phyloP scores from a whole-genome alignment of 1,139 yeast species.

The Saccharomyces uvarum region DNA sequence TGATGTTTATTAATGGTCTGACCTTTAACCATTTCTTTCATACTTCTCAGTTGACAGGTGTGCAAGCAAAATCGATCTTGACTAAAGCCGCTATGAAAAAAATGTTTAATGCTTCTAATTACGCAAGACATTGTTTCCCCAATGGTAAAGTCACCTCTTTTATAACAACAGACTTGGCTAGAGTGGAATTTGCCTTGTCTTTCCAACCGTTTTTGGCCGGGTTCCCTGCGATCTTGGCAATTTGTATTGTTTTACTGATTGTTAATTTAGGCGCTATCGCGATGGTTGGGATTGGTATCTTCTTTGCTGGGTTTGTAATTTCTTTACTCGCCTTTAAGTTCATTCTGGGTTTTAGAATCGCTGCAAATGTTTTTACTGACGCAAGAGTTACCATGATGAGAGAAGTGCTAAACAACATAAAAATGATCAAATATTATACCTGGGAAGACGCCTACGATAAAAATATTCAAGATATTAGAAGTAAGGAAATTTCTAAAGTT shows the following conservation, averaged over 20 bases:
- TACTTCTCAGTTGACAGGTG: slow-evolving; percentile 56
- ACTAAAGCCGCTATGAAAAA: slow-evolving; percentile 62
- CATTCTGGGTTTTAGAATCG: slow-evolving; percentile 39
- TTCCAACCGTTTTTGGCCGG: slow-evolving; percentile 61
- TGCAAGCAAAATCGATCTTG: slow-evolving; percentile 56
- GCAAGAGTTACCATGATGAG: slow-evolving; percentile 43
- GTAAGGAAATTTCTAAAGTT: slow-evolving; percentile 41
- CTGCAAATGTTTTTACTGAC: slow-evolving; percentile 45
- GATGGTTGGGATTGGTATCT: slow-evolving; percentile 56
- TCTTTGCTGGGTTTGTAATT: slow-evolving; percentile 33
- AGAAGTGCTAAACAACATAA: slow-evolving; percentile 45
- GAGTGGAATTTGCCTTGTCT: slow-evolving; percentile 69
- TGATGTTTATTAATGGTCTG: slow-evolving; percentile 45
- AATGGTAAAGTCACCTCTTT: slow-evolving; percentile 65
- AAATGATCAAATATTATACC: slow-evolving; percentile 47
- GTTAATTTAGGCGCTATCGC: slow-evolving; percentile 69
- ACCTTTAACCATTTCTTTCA: slow-evolving; percentile 57
- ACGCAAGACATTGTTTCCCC: slow-evolving; percentile 52
- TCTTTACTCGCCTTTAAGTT: slow-evolving; percentile 35
- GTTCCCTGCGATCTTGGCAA: slow-evolving; percentile 53
- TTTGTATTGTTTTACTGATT: slow-evolving; percentile 56
- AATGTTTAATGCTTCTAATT: slow-evolving; percentile 53
- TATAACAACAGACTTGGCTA: slow-evolving; percentile 70
- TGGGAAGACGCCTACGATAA: slow-evolving; percentile 56
- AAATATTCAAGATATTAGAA: slow-evolving; percentile 39